Percentiles rank a stretch among this genome's conserved stretches.
Evolutionary conservation across 1,284 basidiomycete species (phyloP).

Genomic region (Entoloma clypeatum): DNA sequence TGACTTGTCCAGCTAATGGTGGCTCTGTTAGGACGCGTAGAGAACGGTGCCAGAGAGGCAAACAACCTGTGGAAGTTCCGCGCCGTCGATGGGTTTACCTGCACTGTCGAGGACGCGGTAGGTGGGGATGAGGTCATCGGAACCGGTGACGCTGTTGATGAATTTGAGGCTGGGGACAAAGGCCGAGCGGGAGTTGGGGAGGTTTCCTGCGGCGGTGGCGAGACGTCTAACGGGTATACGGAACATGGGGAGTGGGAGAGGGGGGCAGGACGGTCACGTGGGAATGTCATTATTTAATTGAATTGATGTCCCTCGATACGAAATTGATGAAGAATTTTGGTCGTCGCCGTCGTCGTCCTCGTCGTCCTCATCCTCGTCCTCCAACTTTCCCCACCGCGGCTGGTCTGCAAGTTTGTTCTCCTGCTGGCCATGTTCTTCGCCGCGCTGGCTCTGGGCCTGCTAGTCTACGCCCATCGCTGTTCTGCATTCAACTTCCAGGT

Average conservation of each 20-base stretch:
- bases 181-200: conserved; percentile 63
- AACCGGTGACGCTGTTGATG: conserved; percentile 69
- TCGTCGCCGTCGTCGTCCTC: no score
- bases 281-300: background rate
- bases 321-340: no score
- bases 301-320: background rate
- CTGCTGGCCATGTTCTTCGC: conserved; percentile 27
- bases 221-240: conserved; percentile 24
- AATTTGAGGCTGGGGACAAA: conserved; percentile 67
- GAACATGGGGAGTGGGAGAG: conserved; percentile 37
- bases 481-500: conserved; percentile 43
- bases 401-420: conserved; percentile 21
- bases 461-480: conserved; percentile 43
- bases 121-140: conserved; percentile 68
- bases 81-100: conserved; percentile 70
- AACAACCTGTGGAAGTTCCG: conserved; percentile 66
- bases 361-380: no score
- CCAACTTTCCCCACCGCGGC: conserved; percentile 21
- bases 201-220: conserved; percentile 32
- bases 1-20: conserved; percentile 60
- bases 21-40: background rate
- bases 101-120: conserved; percentile 79
- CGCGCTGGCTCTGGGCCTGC: conserved; percentile 35
- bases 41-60: background rate
- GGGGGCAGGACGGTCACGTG: conserved; percentile 32